Conservation (phyloP, 306 rosid genomes). For the Mucuna pruriens region DNA sequence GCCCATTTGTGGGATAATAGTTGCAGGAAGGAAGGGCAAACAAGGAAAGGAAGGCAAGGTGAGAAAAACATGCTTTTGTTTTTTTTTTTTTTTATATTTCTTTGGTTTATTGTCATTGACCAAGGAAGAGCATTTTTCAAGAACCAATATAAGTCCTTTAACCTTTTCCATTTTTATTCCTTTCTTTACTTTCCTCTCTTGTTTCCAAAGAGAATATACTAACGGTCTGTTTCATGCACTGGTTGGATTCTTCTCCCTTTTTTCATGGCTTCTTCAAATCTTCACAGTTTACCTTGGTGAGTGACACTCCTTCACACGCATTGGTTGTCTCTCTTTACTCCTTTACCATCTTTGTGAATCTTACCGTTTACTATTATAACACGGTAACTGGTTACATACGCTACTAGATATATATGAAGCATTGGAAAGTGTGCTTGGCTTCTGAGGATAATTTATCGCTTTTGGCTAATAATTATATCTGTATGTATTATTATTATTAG, state of each 20-base stretch:
- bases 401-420: conserved; percentile 30
- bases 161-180: neutral
- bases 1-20: conserved; percentile 99
- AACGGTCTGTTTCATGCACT: conserved; percentile 56
- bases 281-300: conserved; percentile 93
- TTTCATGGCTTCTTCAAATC: conserved; percentile 48
- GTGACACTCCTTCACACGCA: conserved; percentile 46
- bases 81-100: neutral
- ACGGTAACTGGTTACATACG: conserved; percentile 16
- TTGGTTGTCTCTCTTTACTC: conserved; percentile 35
- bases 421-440: conserved; percentile 50
- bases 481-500: conserved; percentile 54
- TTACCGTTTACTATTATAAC: conserved; percentile 29
- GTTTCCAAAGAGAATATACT: conserved; percentile 50
- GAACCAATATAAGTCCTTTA: conserved; percentile 31
- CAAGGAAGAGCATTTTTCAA: conserved; percentile 23
- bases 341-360: conserved; percentile 41
- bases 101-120: conserved; percentile 18
- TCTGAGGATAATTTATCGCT: conserved; percentile 34
- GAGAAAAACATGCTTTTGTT: conserved; percentile 16
- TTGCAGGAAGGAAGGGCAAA: conserved; percentile 98
- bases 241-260: conserved; percentile 51
- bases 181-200: conserved; percentile 27
- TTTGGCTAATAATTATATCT: conserved; percentile 35
- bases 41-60: conserved; percentile 99